A percentile compares a stretch with the other conserved stretches of the same genome.
Conservation (phyloP, 345 rosid genomes). For the Theobroma cacao region DNA sequence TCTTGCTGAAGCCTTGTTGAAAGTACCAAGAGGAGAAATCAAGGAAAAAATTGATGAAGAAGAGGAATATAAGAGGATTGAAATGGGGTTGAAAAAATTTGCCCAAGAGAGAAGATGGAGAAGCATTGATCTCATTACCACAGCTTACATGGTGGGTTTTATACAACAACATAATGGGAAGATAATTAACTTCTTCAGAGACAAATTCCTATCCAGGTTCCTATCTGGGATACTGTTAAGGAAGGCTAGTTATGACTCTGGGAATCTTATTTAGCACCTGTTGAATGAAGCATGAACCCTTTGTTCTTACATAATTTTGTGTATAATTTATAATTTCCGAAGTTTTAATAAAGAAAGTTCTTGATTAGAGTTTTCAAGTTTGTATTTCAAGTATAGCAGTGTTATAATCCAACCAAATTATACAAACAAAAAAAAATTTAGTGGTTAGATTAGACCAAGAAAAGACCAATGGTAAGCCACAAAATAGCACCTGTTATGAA, state of each 20-base stretch:
- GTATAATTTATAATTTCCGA: too few species aligned
- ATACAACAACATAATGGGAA: slow-evolving; percentile 24
- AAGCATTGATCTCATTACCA: slow-evolving; percentile 30
- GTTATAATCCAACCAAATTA: too few species aligned
- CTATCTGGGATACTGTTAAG: slow-evolving; percentile 13
- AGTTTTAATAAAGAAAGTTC: too few species aligned
- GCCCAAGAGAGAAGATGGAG: slow-evolving; percentile 51
- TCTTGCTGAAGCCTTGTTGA: slow-evolving; percentile 27
- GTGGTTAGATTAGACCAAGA: too few species aligned
- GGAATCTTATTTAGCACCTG: slow-evolving; percentile 19
- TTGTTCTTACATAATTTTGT: too few species aligned
- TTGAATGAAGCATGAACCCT: too few species aligned
- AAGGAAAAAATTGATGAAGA: not conserved
- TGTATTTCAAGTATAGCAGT: too few species aligned
- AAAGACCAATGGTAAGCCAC: too few species aligned
- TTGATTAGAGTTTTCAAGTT: too few species aligned
- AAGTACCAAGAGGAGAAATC: not conserved
- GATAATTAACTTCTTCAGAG: slow-evolving; percentile 30
- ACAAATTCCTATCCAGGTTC: slow-evolving; percentile 7
- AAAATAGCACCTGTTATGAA: too few species aligned
- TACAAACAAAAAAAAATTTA: too few species aligned
- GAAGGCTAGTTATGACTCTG: slow-evolving; percentile 31
- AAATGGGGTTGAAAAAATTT: slow-evolving; percentile 31
- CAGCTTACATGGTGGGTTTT: slow-evolving; percentile 34
- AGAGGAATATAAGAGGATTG: slow-evolving; percentile 30